Conservation (phyloP, 83 land plant genomes). For the Thuja plicata region DNA sequence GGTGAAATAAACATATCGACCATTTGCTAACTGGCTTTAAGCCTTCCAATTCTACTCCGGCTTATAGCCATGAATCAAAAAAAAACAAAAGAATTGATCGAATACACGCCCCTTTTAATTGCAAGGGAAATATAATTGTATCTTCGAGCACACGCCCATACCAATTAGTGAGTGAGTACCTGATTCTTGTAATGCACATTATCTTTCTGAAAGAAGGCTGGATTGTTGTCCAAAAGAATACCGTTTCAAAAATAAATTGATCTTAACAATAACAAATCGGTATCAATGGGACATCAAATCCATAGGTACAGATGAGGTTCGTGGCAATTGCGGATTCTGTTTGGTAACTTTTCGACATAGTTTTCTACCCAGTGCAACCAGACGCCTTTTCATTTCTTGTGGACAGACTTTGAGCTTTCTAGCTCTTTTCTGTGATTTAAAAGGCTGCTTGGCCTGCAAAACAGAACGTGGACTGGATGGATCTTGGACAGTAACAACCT, state of each 20-base stretch:
- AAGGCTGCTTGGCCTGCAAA: background rate
- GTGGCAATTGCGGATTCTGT: background rate
- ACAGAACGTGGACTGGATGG: constrained; percentile 5
- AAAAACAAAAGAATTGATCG: background rate
- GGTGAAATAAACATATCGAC: background rate
- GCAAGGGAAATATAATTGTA: background rate
- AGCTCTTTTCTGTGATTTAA: background rate
- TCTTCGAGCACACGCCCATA: background rate
- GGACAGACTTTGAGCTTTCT: constrained; percentile 1
- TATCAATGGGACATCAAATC: background rate
- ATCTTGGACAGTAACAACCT: background rate
- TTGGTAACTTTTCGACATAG: background rate
- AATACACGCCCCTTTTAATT: background rate
- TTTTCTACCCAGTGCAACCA: constrained; percentile 3
- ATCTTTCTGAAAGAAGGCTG: background rate
- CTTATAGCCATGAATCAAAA: background rate
- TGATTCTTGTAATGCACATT: background rate
- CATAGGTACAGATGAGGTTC: background rate
- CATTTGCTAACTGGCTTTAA: background rate
- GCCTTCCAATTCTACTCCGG: background rate
- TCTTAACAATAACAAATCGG: background rate
- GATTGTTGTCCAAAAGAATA: background rate
- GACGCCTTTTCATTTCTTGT: constrained; percentile 4
- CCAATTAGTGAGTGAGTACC: background rate
- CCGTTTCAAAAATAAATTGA: background rate